A percentile compares a stretch with the other conserved stretches of the same genome.
Evolutionary conservation across 768 basidiomycete species (phyloP).

Genomic region (Cystobasidium ongulense): DNA sequence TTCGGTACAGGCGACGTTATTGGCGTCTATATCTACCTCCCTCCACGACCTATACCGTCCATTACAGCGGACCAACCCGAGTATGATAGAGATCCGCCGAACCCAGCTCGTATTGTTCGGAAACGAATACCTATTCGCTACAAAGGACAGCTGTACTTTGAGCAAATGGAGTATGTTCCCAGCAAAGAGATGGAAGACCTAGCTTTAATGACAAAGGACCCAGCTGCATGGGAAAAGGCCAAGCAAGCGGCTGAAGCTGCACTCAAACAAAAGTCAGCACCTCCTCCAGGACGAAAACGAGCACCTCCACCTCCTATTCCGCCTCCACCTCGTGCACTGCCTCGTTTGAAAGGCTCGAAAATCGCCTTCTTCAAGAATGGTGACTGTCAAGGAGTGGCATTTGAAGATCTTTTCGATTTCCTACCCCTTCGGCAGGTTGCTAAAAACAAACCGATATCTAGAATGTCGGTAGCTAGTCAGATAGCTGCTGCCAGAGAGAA

Average conservation of each 20-base stretch:
- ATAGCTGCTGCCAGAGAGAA: constrained; percentile 68
- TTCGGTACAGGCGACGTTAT: constrained; percentile 79
- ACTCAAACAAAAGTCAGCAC: constrained; percentile 59
- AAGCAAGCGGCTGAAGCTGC: constrained; percentile 55
- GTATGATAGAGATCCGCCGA: constrained; percentile 53
- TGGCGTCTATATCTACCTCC: constrained; percentile 87
- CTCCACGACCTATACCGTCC: constrained; percentile 51
- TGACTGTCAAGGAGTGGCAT: constrained; percentile 70
- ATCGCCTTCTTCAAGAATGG: constrained; percentile 92
- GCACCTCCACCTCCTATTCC: constrained; percentile 43
- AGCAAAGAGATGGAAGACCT: constrained; percentile 86
- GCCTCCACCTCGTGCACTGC: constrained; percentile 56
- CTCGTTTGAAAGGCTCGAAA: constrained; percentile 61
- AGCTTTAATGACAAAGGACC: constrained; percentile 45
- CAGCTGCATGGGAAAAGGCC: constrained; percentile 47
- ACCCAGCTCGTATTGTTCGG: constrained; percentile 74
- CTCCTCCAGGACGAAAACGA: constrained; percentile 47
- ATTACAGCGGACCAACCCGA: constrained; percentile 18
- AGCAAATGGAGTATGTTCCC: constrained; percentile 76
- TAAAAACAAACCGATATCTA: constrained; percentile 48
- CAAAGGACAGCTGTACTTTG: constrained; percentile 95
- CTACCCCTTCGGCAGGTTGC: constrained; percentile 64
- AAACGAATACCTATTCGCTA: constrained; percentile 89
- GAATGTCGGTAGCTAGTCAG: constrained; percentile 55
- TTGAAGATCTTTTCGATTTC: constrained; percentile 80